Base-by-base conservation (phyloP, 306 rosid genomes). In the Castanospermum australe region DNA sequence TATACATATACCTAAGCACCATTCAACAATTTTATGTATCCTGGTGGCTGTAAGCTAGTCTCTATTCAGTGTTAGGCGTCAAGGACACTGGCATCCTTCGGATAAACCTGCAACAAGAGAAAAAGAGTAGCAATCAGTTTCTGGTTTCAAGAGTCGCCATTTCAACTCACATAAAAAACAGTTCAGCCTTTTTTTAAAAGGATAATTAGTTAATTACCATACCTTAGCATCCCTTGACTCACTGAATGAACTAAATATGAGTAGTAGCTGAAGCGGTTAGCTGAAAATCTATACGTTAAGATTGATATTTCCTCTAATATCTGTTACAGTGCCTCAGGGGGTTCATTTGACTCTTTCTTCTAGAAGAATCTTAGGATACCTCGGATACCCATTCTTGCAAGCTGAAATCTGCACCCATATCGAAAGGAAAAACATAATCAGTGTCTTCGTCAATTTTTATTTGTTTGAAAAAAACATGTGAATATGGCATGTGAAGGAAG, bases 331-430 rank as follows among this genome's bases (percentile, higher is more conserved):
- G 68, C 20, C 41, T 47, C 2, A 38, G 13, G 44, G 67, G 45
- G 1, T 76, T 87, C 81, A 89, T 79, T 89, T 87, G 76, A 88
- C 75, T 82, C 94, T 67, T 87, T 88, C 92, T 73, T 83, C 90
- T 72, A 85, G 87, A 56, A 79, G 92, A 77, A 87, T 85, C 94
- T 93, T 93, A 11, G 83, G 90, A 76, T 90, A 90, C 83, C 97
- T 85, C 1, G 90, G 91, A 83, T 89, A 90, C 83, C 94, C 94
- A 28, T 87, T 88, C 79, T 93, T 93, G 84, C 93, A 90, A 78
- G 96, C 98, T 8, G 99, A 89, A 81, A 95, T 87, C 99, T 93
- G 98, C 85, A 70, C 1, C 73, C 17, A 86, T 30, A 81, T 32
- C 44, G 48, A 70, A 77, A 76, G 28, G 2, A 76, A 7, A 28